Evolutionary conservation across 352 stramenopile genomes (phyloP).

Genomic region (Phytopythium delawarense): DNA sequence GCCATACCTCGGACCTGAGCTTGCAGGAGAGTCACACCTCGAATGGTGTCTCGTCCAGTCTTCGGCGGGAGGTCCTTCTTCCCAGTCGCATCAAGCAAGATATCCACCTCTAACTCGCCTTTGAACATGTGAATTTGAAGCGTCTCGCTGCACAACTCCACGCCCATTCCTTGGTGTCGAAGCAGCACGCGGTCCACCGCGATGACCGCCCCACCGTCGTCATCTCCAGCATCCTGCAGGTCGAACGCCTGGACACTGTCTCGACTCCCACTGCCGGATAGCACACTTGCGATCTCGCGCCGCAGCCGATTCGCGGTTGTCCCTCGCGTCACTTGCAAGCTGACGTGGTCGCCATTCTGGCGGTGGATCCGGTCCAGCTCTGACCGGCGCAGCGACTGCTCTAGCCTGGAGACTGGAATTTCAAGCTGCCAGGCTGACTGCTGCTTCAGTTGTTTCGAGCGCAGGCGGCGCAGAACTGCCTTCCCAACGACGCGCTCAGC

Average conservation of each 20-base stretch:
- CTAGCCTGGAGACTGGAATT: slow-evolving; percentile 25
- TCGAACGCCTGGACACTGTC: slow-evolving; percentile 1
- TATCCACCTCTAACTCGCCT: slow-evolving; percentile 12
- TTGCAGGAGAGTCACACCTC: slow-evolving; percentile 34
- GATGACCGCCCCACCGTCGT: neutral
- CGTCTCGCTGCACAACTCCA: neutral
- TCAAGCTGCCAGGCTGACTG: slow-evolving; percentile 48
- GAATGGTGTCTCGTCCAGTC: neutral
- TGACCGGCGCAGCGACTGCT: slow-evolving; percentile 23
- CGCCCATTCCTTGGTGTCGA: neutral
- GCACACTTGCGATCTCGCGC: slow-evolving; percentile 29
- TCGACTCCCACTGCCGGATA: slow-evolving; percentile 14
- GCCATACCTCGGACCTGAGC: slow-evolving; percentile 41
- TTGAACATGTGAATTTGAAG: slow-evolving; percentile 15
- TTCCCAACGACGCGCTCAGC: slow-evolving; percentile 48
- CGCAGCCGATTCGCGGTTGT: slow-evolving; percentile 69
- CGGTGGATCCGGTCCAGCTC: slow-evolving; percentile 18
- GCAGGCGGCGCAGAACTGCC: slow-evolving; percentile 43
- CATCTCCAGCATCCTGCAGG: neutral
- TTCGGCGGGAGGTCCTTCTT: neutral
- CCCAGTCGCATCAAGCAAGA: neutral
- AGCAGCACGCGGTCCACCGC: neutral
- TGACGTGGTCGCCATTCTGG: slow-evolving; percentile 12
- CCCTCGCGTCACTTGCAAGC: slow-evolving; percentile 34
- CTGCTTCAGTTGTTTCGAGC: slow-evolving; percentile 29